Percentiles rank a stretch among this genome's conserved stretches.
Evolutionary conservation across 2,329 filamentous ascomycete species (phyloP).

Genomic region (Ophiostoma sp.): DNA sequence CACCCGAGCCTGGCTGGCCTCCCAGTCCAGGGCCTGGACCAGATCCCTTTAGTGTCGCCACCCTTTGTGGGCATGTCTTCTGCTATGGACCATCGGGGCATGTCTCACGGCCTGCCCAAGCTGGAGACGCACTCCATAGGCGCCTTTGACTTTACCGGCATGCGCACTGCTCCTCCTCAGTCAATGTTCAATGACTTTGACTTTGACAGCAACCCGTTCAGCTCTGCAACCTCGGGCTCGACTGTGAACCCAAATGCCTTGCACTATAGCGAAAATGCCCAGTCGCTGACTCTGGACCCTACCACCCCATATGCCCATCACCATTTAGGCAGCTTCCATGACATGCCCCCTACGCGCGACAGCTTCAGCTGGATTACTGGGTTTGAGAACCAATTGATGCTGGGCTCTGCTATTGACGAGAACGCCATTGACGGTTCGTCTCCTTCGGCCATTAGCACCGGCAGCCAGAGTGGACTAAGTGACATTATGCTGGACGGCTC

Average conservation of each 20-base stretch:
- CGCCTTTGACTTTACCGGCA: conserved; percentile 59
- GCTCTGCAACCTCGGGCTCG: conserved; percentile 60
- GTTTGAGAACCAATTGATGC: conserved; percentile 71
- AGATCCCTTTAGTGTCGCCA: conserved; percentile 32
- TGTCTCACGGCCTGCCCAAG: conserved; percentile 67
- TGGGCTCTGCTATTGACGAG: conserved; percentile 58
- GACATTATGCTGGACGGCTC: conserved; percentile 86
- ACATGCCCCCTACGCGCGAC: conserved; percentile 48
- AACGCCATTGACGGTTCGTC: conserved; percentile 87
- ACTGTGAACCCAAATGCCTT: conserved; percentile 69
- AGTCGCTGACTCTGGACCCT: conserved; percentile 58
- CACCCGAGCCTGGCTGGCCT: conserved; percentile 71
- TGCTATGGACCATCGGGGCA: conserved; percentile 60
- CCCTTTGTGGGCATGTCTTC: conserved; percentile 64
- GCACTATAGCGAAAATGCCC: conserved; percentile 73
- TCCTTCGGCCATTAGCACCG: conserved; percentile 90
- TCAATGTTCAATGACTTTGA: conserved; percentile 58
- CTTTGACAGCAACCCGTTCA: conserved; percentile 60
- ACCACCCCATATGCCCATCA: conserved; percentile 39
- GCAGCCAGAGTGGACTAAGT: conserved; percentile 84
- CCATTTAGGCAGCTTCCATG: conserved; percentile 30
- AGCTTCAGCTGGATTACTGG: conserved; percentile 76
- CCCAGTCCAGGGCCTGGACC: conserved; percentile 52
- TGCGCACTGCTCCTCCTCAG: conserved; percentile 71
- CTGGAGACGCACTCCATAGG: conserved; percentile 72